Base-by-base conservation (phyloP, 495 filamentous ascomycete species). In the Filosporella fistucella region DNA sequence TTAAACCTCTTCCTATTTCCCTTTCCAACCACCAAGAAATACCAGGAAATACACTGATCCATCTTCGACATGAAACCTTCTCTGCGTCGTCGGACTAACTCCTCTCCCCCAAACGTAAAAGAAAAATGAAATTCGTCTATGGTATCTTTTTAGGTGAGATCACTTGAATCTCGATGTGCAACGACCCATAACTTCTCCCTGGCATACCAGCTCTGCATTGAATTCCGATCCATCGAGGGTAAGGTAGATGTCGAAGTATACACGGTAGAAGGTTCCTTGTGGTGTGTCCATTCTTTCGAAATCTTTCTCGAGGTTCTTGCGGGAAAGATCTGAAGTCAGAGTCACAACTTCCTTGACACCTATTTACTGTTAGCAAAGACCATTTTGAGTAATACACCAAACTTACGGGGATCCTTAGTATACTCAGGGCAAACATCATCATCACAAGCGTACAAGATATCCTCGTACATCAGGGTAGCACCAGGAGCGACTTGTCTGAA, bases 261-360 rank as follows among this genome's bases (percentile, higher is more conserved):
- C 83, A 50, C 93, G 85, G 76, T 98, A 98, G 69, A 98, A 98
- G 11, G 91, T 95, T 46, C 93, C 93, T 63, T 98, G 93, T 1
- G 93, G 93, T 3, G 93, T 98, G 66, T 98, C 93, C 93, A 98
- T 98, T 57, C 94, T 82, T 69, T 98, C 93, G 51, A 98, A 98
- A 63, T 98, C 93, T 64, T 95, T 97, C 66, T 98, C 93, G 1
- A 98, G 81, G 63, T 96, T 97, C 76, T 98, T 98, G 52, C 93
- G 85, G 13, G 89, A 95, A 28, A 98, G 76, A 64, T 98, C 93
- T 35, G 90, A 96, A 8, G 94, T 97, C 32, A 98, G 82, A 2
- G 93, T 98, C 49, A 98, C 94, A 24, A 98, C 89, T 67, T 98
- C 93, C 76, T 97, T 97, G 80, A 98, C 96, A 54, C 91, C 91